Percentiles rank a stretch among this genome's conserved stretches.
These are phyloP conservation scores for Euphorbia schlechtendalii DNA, from an alignment of 441 rosid genomes.

Conservation along the genomic window DNA sequence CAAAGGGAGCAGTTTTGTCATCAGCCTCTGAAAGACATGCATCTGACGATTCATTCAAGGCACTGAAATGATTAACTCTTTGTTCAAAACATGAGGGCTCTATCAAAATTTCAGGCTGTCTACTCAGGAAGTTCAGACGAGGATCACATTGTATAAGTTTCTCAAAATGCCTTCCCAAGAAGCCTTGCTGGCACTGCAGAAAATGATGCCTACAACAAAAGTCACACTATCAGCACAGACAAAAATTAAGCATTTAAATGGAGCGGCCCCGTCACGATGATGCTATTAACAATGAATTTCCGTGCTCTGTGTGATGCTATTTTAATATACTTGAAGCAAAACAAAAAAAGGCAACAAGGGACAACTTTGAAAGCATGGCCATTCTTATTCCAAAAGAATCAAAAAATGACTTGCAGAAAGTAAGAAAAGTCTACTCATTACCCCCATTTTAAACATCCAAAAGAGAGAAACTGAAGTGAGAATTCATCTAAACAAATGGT, in stretches of 20 bases:
- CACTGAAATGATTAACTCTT: conserved; percentile 21
- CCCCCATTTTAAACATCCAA: not conserved
- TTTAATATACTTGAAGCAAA: not conserved
- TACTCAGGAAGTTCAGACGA: conserved; percentile 49
- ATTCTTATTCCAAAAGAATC: not conserved
- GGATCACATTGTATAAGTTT: conserved; percentile 60
- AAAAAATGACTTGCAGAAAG: too few relatives aligned
- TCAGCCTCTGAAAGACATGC: conserved; percentile 21
- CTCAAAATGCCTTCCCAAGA: conserved; percentile 49
- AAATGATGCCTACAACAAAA: conserved; percentile 38
- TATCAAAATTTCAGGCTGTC: conserved; percentile 35
- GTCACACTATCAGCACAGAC: conserved; percentile 9
- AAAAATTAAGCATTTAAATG: too few relatives aligned
- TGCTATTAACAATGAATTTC: too few relatives aligned
- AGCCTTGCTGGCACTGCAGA: conserved; percentile 43
- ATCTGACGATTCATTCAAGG: conserved; percentile 24
- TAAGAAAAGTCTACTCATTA: not conserved
- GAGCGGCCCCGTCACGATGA: too few relatives aligned
- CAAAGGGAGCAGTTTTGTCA: conserved; percentile 27
- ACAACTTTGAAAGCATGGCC: not conserved
- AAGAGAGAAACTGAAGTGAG: not conserved
- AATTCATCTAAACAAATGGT: not conserved
- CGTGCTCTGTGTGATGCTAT: too few relatives aligned
- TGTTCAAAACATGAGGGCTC: conserved; percentile 46
- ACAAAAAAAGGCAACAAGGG: not conserved